A percentile compares a stretch with the other conserved stretches of the same genome.
Evolutionary conservation across 305 asterid genomes (phyloP).

Genomic region (Fraxinus nigra): DNA sequence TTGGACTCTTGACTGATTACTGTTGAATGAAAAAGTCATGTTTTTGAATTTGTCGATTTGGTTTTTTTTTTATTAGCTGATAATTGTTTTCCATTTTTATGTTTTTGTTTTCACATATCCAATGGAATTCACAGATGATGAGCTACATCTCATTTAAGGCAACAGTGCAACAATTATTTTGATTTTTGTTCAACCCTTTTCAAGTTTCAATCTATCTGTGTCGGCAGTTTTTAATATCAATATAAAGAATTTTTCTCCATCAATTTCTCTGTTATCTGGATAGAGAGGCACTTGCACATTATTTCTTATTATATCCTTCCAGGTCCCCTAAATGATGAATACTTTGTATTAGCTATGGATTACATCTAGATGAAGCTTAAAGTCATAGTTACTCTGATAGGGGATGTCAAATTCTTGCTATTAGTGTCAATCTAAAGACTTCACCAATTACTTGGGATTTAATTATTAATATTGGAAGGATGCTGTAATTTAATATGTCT

Average conservation of each 20-base stretch:
- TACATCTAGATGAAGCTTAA: slow-evolving; percentile 52
- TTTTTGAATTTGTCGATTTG: not conserved
- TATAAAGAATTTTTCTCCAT: not conserved
- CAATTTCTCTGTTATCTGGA: not conserved
- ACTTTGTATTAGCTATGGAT: slow-evolving; percentile 44
- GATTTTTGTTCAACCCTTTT: not conserved
- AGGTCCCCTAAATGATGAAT: slow-evolving; percentile 52
- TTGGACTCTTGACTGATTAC: not conserved
- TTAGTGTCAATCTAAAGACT: not conserved
- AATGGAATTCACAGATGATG: not conserved
- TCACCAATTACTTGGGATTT: not conserved
- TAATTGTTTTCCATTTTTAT: not conserved
- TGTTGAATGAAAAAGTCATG: not conserved
- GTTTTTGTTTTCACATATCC: not conserved
- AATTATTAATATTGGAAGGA: not conserved
- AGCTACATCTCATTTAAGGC: not conserved
- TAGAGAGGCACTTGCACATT: not conserved
- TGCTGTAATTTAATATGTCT: not conserved
- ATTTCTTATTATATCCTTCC: not conserved
- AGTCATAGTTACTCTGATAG: slow-evolving; percentile 87
- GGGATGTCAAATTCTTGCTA: slow-evolving; percentile 7
- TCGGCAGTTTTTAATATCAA: not conserved
- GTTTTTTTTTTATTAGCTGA: not conserved
- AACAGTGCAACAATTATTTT: not conserved
- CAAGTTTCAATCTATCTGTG: not conserved